Percentiles rank a stretch among this genome's conserved stretches.
Evolutionary conservation across 768 basidiomycete species (phyloP).

Genomic region (Holtermannia corniformis): DNA sequence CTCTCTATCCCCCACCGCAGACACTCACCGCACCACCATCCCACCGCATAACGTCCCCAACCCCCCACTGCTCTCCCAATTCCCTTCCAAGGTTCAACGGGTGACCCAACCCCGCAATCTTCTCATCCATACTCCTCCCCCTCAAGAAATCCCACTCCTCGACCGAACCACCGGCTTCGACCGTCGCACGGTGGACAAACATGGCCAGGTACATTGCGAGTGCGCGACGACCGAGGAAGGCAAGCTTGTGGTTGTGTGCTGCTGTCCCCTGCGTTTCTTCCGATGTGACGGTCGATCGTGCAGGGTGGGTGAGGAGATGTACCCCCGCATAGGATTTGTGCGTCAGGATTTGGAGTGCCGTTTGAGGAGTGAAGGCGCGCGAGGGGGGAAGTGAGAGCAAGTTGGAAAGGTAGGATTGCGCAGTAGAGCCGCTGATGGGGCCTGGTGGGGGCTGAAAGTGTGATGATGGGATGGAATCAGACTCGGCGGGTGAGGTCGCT

Average conservation of each 20-base stretch:
- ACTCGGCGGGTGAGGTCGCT: too few species aligned
- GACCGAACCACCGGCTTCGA: not conserved
- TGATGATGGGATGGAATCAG: too few species aligned
- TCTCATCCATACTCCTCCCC: constrained; percentile 20
- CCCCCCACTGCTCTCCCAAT: constrained; percentile 24
- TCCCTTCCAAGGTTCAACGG: constrained; percentile 31
- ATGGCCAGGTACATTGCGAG: constrained; percentile 27
- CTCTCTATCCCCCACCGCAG: too few species aligned
- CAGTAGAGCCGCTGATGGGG: not conserved
- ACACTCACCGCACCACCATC: constrained; percentile 13
- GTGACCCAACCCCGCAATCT: constrained; percentile 29
- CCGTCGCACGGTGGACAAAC: constrained; percentile 30
- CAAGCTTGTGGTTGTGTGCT: constrained; percentile 31
- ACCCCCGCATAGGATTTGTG: constrained; percentile 39
- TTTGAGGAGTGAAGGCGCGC: constrained; percentile 27
- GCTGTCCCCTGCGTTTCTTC: constrained; percentile 9
- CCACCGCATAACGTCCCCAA: constrained; percentile 28
- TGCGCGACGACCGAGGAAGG: constrained; percentile 35
- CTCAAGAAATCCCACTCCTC: constrained; percentile 19
- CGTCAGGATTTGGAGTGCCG: constrained; percentile 37
- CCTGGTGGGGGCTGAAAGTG: not conserved
- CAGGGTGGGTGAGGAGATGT: constrained; percentile 24
- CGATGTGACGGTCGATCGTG: not conserved
- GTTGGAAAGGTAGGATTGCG: constrained; percentile 27
- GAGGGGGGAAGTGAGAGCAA: constrained; percentile 27